Evolutionary conservation across 345 rosid genomes (phyloP), one percentile per base, ranked within the genome.

Genomic region (Adansonia digitata): DNA sequence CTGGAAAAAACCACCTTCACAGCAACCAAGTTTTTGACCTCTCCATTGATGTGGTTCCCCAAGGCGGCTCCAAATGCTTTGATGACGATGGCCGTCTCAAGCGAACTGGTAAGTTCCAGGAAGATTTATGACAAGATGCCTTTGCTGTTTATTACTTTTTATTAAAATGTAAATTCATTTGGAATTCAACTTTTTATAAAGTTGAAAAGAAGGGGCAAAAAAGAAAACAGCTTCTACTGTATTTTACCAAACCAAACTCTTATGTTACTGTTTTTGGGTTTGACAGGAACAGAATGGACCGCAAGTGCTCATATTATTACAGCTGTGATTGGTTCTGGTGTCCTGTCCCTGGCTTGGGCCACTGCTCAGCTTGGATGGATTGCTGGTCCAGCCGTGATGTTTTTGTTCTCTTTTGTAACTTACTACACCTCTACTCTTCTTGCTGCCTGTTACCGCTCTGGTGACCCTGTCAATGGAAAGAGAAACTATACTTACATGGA

Each of bases 21-120:
- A 59, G 1, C 49, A 73, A 72, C 75, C 86, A 75, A 27, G 82
- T 46, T 43, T 81, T 82, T 39, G 82, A 70, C 74, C 49, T 85
- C 55, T 69, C 91, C 76, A 31, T 85, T 7, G 87, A 84, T 71
- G 71, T 71, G 77, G 85, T 74, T 31, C 69, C 80, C 3, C 81
- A 76, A 53, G 77, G 67, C 8, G 91, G 79, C 71, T 86, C 94
- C 79, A 75, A 88, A 55, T 85, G 84, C 84, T 86, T 92, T 56
- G 97, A 94, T 39, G 97, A 94, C 31, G 98, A 94, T 17, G 97
- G 92, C 12, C 87, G 85, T 26, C 84, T 55, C 77, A 90, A 88
- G 79, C 66, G 98, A 84, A 90, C 92, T 59, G 97, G 98, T 92
- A 79, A 60, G 27, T 64, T 51, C 15, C 8, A 34, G 22, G 26